phyloP scores from a whole-genome alignment of 306 rosid species.

The Corylus heterophylla region DNA sequence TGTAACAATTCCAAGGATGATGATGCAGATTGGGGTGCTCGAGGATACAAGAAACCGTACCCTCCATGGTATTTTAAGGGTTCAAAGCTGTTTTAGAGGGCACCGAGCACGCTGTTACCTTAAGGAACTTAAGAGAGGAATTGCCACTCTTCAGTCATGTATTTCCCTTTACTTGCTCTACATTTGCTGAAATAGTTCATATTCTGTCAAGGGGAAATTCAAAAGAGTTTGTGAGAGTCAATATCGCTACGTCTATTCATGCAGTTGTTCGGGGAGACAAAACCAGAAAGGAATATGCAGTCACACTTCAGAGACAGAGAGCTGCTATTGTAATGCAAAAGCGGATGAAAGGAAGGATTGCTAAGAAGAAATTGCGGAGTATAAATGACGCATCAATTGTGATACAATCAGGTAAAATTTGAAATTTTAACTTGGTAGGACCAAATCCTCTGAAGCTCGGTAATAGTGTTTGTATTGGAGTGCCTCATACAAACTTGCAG shows the following conservation, averaged over 20 bases:
- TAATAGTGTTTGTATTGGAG: background rate
- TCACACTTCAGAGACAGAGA: conserved; percentile 61
- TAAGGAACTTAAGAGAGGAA: conserved; percentile 69
- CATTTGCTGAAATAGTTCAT: conserved; percentile 30
- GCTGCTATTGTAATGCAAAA: conserved; percentile 79
- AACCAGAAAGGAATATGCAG: conserved; percentile 64
- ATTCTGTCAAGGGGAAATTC: conserved; percentile 29
- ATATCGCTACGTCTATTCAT: conserved; percentile 28
- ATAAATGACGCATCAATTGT: conserved; percentile 61
- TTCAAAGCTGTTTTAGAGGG: conserved; percentile 98
- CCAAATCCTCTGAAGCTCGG: background rate
- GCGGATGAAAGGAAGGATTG: conserved; percentile 51
- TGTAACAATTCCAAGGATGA: background rate
- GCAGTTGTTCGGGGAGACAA: conserved; percentile 82
- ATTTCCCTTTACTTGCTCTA: conserved; percentile 29
- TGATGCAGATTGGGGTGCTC: conserved; percentile 86
- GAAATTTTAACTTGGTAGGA: background rate
- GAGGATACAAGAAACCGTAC: conserved; percentile 98
- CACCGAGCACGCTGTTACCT: conserved; percentile 71
- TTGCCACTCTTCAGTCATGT: conserved; percentile 85
- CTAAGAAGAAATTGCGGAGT: conserved; percentile 49
- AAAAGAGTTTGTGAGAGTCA: background rate
- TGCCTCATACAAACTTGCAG: background rate
- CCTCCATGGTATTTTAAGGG: conserved; percentile 82
- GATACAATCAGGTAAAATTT: conserved; percentile 66